Evolutionary conservation across 805 yeast species (phyloP).

Genomic region (Teunomyces funiuensis): DNA sequence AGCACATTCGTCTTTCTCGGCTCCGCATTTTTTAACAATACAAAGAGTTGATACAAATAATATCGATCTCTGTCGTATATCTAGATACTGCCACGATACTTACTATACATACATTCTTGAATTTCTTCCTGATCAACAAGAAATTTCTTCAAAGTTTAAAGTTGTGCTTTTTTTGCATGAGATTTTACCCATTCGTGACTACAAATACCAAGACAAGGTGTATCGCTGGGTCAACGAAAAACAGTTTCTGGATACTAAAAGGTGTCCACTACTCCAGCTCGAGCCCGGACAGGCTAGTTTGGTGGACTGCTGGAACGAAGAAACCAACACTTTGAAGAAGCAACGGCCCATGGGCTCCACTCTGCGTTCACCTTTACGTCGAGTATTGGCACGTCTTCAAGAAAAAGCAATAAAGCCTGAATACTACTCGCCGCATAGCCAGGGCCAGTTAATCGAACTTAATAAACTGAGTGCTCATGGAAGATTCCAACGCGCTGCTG

Average conservation of each 20-base stretch:
- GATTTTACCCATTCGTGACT: constrained; percentile 8
- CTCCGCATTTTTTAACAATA: not conserved
- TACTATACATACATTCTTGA: not conserved
- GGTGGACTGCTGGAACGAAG: constrained; percentile 8
- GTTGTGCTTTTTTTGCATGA: constrained; percentile 5
- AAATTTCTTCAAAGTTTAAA: not conserved
- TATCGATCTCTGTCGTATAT: not conserved
- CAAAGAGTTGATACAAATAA: not conserved
- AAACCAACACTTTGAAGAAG: constrained; percentile 1
- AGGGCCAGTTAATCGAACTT: not conserved
- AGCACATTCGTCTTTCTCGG: not conserved
- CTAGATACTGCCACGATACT: not conserved
- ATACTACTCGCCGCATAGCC: not conserved
- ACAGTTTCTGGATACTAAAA: not conserved
- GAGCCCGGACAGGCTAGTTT: not conserved
- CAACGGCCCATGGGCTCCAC: too few relatives aligned
- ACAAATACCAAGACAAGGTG: constrained; percentile 6
- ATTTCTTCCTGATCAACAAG: not conserved
- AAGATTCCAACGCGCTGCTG: not conserved
- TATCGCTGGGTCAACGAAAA: constrained; percentile 9
- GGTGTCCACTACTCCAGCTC: not conserved
- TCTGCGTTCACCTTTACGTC: too few relatives aligned
- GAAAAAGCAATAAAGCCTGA: not conserved
- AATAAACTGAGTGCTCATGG: not conserved
- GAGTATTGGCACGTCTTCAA: too few relatives aligned